phyloP scores from a whole-genome alignment of 208 protist genomes.

The Leishmania martiniquensis region DNA sequence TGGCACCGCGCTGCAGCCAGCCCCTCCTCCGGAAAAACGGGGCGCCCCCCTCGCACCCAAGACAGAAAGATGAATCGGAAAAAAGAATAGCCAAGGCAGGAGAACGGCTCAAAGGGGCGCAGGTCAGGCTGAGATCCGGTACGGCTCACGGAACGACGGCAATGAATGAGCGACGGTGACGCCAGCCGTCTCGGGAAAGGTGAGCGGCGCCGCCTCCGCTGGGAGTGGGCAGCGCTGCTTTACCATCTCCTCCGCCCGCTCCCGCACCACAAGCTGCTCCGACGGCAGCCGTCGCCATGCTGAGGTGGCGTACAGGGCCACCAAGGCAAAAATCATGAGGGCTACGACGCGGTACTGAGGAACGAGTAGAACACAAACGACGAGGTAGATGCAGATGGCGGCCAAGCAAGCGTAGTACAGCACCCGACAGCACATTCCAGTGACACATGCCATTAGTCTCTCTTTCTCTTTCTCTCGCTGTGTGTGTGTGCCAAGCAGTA shows the following conservation, averaged over 20 bases:
- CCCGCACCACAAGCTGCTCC: conserved; percentile 17
- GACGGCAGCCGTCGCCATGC: conserved; percentile 33
- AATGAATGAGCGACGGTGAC: background rate
- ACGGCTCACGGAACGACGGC: conserved; percentile 5
- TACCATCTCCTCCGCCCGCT: conserved; percentile 22
- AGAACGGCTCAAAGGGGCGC: background rate
- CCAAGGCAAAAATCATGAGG: conserved; percentile 16
- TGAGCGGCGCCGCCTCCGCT: background rate
- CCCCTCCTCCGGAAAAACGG: background rate
- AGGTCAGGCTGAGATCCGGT: background rate
- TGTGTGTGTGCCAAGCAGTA: background rate
- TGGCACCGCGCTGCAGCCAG: background rate
- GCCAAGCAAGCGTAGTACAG: conserved; percentile 24
- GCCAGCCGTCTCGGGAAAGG: background rate
- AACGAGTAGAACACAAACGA: conserved; percentile 18
- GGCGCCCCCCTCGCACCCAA: background rate
- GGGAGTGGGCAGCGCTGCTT: conserved; percentile 12
- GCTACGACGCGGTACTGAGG: conserved; percentile 31
- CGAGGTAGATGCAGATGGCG: conserved; percentile 23
- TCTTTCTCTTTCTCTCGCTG: background rate
- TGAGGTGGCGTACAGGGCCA: conserved; percentile 15
- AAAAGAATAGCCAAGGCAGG: background rate
- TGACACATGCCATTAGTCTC: background rate
- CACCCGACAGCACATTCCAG: conserved; percentile 13
- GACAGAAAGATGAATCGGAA: background rate